Base-by-base conservation (phyloP, 2,329 filamentous ascomycete species). In the Blastomyces emzantsi region DNA sequence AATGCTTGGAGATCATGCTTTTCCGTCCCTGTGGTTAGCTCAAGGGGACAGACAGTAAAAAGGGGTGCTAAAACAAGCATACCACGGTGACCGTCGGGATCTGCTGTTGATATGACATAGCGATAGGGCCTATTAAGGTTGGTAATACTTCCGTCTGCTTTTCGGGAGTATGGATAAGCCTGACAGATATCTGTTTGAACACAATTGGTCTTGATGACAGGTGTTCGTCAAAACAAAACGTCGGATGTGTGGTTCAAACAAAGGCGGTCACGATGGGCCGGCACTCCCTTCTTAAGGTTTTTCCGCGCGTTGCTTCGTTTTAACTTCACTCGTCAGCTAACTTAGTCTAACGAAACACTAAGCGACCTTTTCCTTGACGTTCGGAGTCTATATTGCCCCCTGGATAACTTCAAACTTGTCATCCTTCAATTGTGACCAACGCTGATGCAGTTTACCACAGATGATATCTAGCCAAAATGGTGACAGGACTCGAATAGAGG, bases 1-100 rank as follows among this genome's bases (percentile, higher is more conserved):
- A 89, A 89, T 36, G 76, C 76, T 62, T 76, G 71, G 41, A 89
- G 75, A 54, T 89, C 86, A 73, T 83, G 78, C 87, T 89, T 61
- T 66, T 39, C 56, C 7, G 15, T 41, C 11, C 33, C 5, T 43
- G 15, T 25, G 45, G 36, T 56, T 30, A 63, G 62, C 57, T 25
- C 2, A 28, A 19, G 15, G 13, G 19, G 5, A 13, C 11, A 15
- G 17, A 43, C 28, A 2, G 6, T 17, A 30, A 45, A 56, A 4
- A 7, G 15, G 59, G 13, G 28, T 8, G 33, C 17, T 13, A 33
- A 25, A 39, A 17, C 3, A 36, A 15, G 15, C 11, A 22, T 59
- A 77, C 76, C 13, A 73, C 45, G 33, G 74, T 76, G 49, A 78
- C 70, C 28, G 67, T 68, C 55, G 76, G 76, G 45, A 77, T 64